Base-by-base conservation (phyloP, 2,329 filamentous ascomycete genomes). In the Phyllosticta ampelicida region DNA sequence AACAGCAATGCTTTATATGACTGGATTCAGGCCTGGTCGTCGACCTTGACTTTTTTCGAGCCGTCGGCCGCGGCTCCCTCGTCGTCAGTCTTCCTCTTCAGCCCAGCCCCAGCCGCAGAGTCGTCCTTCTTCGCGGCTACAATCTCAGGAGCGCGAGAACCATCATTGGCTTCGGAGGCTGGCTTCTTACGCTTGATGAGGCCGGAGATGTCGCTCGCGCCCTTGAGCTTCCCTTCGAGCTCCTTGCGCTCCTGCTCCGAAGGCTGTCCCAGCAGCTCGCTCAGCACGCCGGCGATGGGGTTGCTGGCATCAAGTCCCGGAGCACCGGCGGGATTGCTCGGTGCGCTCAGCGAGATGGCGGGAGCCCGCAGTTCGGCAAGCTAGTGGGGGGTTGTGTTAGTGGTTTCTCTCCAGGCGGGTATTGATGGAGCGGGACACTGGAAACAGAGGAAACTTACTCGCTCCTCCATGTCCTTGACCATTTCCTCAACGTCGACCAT, bases 401-500 rank as follows among this genome's bases (percentile, higher is more conserved):
- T 44, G 62, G 29, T 2, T 48, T 44, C 23, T 20, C 19, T 16
- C 51, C 8, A 21, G n/a, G 44, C 19, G 21, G n/a, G 20, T 11
- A 8, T 18, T 11, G 49, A 51, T 36, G 16, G 52, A n/a, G 36
- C 11, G n/a, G 30, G 13, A 28, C 19, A 21, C n/a, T 26, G 30
- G 18, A 10, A 49, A 48, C n/a, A 11, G 51, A 26, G 9, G 9
- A 20, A 19, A 56, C 81, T 72, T 74, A 87, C 83, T 63, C 87
- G 78, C 68, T 86, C 81, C 73, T 90, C 84, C 82, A 94, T 89
- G 63, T 94, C 89, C 56, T 80, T 79, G 53, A 92, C 80, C 63
- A 94, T 83, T 61, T 90, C 86, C 73, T 87, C 88, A 63, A 89
- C 86, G 61, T 94, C 87, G 56, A 77, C 73, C 61, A 94, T 86